A percentile compares a stretch with the other conserved stretches of the same genome.
Evolutionary conservation across 2,329 filamentous ascomycete species (phyloP).

Genomic region (Coniochaeta hoffmannii): DNA sequence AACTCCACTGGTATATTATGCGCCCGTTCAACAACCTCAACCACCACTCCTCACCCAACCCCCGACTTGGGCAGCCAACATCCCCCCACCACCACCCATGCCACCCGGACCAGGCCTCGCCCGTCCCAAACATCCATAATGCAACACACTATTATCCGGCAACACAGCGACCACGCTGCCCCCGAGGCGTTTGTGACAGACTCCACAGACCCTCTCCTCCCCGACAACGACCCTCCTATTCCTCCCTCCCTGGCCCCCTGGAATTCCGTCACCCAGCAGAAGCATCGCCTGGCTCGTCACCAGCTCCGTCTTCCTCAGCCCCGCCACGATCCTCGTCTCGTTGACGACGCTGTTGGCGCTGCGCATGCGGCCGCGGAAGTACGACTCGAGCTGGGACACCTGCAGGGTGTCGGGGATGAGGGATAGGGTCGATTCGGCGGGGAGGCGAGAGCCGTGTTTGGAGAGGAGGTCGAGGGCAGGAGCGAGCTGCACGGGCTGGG

Average conservation of each 20-base stretch:
- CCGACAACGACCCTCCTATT: conserved; percentile 68
- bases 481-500: conserved; percentile 62
- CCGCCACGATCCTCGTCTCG: conserved; percentile 69
- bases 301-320: conserved; percentile 69
- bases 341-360: conserved; percentile 76
- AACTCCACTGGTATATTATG: background rate
- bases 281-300: conserved; percentile 69
- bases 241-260: conserved; percentile 42
- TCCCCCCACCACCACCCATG: conserved; percentile 2
- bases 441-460: conserved; percentile 84
- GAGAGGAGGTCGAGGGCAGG: conserved; percentile 85
- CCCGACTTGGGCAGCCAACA: conserved; percentile 18
- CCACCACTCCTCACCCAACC: conserved; percentile 17
- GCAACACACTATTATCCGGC: conserved; percentile 74
- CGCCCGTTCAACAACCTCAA: conserved; percentile 2
- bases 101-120: conserved; percentile 16
- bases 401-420: conserved; percentile 78
- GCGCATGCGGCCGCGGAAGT: conserved; percentile 87
- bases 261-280: conserved; percentile 61
- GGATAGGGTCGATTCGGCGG: conserved; percentile 76
- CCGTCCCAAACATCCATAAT: conserved; percentile 67
- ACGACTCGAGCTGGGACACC: conserved; percentile 73
- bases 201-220: conserved; percentile 83
- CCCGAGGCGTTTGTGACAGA: conserved; percentile 89
- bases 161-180: conserved; percentile 86